phyloP scores from a whole-genome alignment of 1,284 basidiomycete species.

The Gymnopus androsaceus region DNA sequence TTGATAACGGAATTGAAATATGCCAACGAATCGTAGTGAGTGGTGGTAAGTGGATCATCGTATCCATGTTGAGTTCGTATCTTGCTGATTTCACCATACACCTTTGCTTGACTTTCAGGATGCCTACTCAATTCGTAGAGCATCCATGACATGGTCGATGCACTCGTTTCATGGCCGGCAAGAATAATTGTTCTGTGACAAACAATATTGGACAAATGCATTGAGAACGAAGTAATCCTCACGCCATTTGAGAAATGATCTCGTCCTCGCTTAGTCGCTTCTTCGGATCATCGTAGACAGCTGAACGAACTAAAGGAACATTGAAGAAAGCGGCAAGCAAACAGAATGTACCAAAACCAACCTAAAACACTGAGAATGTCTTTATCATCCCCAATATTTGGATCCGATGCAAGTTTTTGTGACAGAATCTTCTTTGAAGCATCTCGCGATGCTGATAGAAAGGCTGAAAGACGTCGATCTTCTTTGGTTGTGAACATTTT shows the following conservation, averaged over 20 bases:
- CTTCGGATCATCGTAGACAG: slow-evolving; percentile 23
- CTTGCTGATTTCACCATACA: slow-evolving; percentile 31
- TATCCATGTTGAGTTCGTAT: slow-evolving; percentile 23
- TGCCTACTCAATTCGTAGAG: slow-evolving; percentile 31
- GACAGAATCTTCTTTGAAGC: slow-evolving; percentile 23
- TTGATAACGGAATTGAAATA: slow-evolving; percentile 29
- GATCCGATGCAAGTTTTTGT: slow-evolving; percentile 18
- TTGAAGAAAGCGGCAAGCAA: neutral
- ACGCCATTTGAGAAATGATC: slow-evolving; percentile 23
- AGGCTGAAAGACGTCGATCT: slow-evolving; percentile 25
- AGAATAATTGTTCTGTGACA: slow-evolving; percentile 24
- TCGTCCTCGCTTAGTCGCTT: slow-evolving; percentile 27
- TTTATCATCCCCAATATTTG: slow-evolving; percentile 19
- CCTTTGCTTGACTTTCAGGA: slow-evolving; percentile 28
- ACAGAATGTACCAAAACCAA: slow-evolving; percentile 13
- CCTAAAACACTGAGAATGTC: slow-evolving; percentile 34
- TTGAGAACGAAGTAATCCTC: slow-evolving; percentile 3
- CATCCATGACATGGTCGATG: slow-evolving; percentile 26
- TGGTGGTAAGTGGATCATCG: slow-evolving; percentile 22
- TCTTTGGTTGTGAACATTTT: slow-evolving; percentile 7
- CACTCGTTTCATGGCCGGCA: slow-evolving; percentile 29
- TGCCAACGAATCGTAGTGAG: slow-evolving; percentile 31
- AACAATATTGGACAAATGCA: neutral
- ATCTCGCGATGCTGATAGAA: slow-evolving; percentile 24
- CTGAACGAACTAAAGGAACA: slow-evolving; percentile 21